A percentile compares a stretch with the other conserved stretches of the same genome.
Evolutionary conservation across 768 basidiomycete genomes (phyloP).

Genomic region (Mycena chlorophos): DNA sequence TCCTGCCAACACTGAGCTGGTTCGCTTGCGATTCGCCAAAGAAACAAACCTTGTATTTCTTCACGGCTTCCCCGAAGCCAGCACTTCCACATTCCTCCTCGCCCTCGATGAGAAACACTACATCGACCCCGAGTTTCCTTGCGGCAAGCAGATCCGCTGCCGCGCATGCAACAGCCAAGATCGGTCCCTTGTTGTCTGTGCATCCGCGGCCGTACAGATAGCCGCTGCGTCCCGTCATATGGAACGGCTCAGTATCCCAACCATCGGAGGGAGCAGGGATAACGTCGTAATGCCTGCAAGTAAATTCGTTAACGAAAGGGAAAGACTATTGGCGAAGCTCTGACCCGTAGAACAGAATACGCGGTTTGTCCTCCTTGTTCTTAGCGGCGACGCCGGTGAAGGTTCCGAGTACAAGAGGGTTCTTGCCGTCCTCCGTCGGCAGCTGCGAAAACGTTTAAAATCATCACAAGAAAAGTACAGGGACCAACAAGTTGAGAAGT

Average conservation of each 20-base stretch:
- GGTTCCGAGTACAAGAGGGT: conserved; percentile 87
- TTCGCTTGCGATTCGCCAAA: background rate
- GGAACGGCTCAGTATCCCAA: conserved; percentile 87
- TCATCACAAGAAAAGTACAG: background rate
- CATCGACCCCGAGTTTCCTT: conserved; percentile 77
- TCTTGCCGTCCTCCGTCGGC: conserved; percentile 71
- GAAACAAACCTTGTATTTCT: conserved; percentile 62
- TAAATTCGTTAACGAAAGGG: background rate
- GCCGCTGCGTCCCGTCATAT: conserved; percentile 78
- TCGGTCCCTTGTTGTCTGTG: conserved; percentile 95
- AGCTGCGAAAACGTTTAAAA: conserved; percentile 46
- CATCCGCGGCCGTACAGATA: conserved; percentile 90
- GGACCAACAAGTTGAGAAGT: conserved; percentile 65
- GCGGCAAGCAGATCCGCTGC: conserved; percentile 75
- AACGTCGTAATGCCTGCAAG: conserved; percentile 89
- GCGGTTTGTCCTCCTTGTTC: conserved; percentile 56
- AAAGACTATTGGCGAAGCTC: conserved; percentile 16
- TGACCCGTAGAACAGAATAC: conserved; percentile 90
- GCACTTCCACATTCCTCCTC: conserved; percentile 95
- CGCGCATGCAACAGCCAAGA: conserved; percentile 88
- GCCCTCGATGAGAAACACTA: conserved; percentile 91
- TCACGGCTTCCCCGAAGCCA: conserved; percentile 80
- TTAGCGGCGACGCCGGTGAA: conserved; percentile 65
- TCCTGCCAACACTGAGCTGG: conserved; percentile 49
- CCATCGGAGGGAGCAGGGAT: conserved; percentile 72